Evolutionary conservation across 129 eudicot genomes (phyloP).

Genomic region (Pulicaria dysenterica): DNA sequence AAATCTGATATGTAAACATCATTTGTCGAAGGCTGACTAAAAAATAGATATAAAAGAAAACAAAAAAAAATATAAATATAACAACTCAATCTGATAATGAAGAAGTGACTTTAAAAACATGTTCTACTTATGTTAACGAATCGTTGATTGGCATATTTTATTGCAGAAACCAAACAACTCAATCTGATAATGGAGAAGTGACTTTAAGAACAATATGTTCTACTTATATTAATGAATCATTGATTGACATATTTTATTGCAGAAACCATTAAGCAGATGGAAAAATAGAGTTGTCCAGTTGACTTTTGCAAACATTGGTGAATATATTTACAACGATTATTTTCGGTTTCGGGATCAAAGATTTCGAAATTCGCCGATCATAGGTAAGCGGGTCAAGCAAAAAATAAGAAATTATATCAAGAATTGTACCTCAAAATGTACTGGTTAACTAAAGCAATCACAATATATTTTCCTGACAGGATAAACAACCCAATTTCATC

Average conservation of each 20-base stretch:
- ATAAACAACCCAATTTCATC: constrained; percentile 64
- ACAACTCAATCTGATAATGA: neutral
- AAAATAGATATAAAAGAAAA: neutral
- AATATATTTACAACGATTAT: no score
- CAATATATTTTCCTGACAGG: constrained; percentile 74
- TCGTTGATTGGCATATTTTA: neutral
- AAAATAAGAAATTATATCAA: neutral
- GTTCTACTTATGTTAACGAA: neutral
- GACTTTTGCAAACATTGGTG: constrained; percentile 17
- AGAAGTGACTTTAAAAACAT: neutral
- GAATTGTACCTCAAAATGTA: constrained; percentile 63
- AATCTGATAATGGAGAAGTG: neutral
- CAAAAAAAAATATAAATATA: neutral
- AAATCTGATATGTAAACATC: constrained; percentile 54
- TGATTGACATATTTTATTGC: no score
- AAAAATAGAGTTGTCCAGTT: neutral
- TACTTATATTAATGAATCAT: neutral
- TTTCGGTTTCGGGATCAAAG: no score
- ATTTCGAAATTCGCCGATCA: no score
- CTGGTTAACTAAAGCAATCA: constrained; percentile 85
- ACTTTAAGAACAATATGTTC: neutral
- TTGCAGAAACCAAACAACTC: neutral
- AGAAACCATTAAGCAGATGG: neutral
- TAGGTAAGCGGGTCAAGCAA: no score
- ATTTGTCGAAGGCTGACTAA: constrained; percentile 63